Evolutionary conservation across 495 filamentous ascomycete genomes (phyloP).

Genomic region (Chaetomium cochliodes): DNA sequence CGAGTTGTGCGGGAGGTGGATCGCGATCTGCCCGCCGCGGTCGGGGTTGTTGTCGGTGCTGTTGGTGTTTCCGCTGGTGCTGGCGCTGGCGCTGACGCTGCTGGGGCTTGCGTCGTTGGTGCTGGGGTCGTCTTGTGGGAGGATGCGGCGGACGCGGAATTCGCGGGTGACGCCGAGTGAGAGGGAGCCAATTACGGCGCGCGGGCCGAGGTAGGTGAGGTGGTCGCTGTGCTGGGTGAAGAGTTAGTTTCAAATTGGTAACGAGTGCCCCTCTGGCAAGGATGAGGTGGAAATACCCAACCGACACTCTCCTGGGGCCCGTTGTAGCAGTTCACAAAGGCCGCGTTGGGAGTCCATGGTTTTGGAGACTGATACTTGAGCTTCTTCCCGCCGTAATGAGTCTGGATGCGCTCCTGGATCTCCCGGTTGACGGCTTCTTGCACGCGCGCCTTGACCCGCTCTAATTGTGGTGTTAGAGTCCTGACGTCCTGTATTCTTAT

Average conservation of each 20-base stretch:
- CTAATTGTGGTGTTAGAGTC: slow-evolving; percentile 67
- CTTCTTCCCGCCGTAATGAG: slow-evolving; percentile 64
- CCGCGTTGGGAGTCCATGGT: slow-evolving; percentile 80
- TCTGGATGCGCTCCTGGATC: slow-evolving; percentile 62
- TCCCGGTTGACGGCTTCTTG: slow-evolving; percentile 71
- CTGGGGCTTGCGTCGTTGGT: neutral
- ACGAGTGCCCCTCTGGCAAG: neutral
- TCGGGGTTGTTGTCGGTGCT: slow-evolving; percentile 40
- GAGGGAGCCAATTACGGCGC: slow-evolving; percentile 82
- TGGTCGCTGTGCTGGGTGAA: slow-evolving; percentile 69
- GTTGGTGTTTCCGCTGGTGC: no score
- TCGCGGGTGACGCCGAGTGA: slow-evolving; percentile 87
- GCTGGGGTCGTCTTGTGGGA: slow-evolving; percentile 55
- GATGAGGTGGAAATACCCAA: slow-evolving; percentile 45
- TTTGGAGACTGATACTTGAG: slow-evolving; percentile 71
- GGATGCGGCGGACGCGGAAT: slow-evolving; percentile 77
- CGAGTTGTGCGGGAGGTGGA: slow-evolving; percentile 92
- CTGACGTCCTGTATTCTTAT: slow-evolving; percentile 61
- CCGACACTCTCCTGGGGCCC: slow-evolving; percentile 79
- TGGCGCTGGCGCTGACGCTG: neutral
- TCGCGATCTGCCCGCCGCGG: slow-evolving; percentile 77
- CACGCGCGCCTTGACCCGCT: slow-evolving; percentile 62
- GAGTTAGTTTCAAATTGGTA: neutral
- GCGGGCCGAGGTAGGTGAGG: slow-evolving; percentile 87
- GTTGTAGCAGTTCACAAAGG: slow-evolving; percentile 90